Percentiles rank a stretch among this genome's conserved stretches.
Conservation (phyloP, 805 yeast species). For the Starmerella tilneyi region DNA sequence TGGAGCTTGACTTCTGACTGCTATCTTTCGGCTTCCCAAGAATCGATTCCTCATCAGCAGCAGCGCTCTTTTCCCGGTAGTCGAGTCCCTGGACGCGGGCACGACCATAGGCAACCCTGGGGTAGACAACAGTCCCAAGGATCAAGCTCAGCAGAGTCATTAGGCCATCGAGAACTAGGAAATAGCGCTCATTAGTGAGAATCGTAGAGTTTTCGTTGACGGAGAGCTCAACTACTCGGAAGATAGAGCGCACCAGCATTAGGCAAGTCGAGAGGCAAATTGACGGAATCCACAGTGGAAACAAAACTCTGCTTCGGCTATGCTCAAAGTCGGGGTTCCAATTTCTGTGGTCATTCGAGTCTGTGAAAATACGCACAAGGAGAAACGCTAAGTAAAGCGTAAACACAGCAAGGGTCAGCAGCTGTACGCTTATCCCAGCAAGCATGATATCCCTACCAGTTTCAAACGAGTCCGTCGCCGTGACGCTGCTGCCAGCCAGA, state of each 20-base stretch:
- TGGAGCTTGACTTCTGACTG: no score
- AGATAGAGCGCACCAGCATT: background rate
- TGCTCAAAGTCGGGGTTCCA: background rate
- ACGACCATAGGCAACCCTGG: background rate
- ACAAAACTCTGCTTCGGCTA: background rate
- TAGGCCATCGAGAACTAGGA: background rate
- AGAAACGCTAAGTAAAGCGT: background rate
- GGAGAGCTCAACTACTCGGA: background rate
- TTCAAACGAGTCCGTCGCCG: slow-evolving; percentile 38
- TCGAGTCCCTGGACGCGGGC: background rate
- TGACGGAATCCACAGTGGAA: background rate
- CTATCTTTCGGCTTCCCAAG: no score
- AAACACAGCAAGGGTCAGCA: background rate
- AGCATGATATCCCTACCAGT: background rate
- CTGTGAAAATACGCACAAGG: background rate
- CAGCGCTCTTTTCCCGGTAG: no score
- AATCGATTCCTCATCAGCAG: no score
- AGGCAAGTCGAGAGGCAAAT: background rate
- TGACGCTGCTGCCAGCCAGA: slow-evolving; percentile 61
- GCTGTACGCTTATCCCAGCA: background rate
- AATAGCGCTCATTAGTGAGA: background rate
- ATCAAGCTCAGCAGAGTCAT: background rate
- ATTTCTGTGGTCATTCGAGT: background rate
- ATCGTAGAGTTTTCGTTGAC: background rate
- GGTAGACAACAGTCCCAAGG: background rate